These are phyloP conservation scores for Helicocarpus griseus DNA, from an alignment of 2,329 filamentous ascomycete species.

Conservation along the genomic window DNA sequence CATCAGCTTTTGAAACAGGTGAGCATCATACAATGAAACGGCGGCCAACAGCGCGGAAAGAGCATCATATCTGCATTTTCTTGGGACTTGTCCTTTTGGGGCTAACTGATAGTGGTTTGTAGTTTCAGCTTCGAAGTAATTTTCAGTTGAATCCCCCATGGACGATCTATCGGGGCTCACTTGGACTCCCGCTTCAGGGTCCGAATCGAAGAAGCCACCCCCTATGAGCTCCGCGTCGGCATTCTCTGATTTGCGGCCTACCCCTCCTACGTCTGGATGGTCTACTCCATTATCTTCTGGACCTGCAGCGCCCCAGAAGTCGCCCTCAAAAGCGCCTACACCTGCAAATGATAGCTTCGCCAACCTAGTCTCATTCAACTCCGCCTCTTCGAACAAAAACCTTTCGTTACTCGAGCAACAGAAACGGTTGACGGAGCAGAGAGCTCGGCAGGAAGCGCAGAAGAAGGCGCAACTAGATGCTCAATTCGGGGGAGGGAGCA, in stretches of 20 bases:
- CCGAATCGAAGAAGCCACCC: constrained; percentile 26
- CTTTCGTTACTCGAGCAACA: constrained; percentile 58
- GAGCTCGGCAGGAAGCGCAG: constrained; percentile 63
- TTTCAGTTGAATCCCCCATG: constrained; percentile 22
- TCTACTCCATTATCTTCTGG: constrained; percentile 33
- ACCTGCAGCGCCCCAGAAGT: constrained; percentile 21
- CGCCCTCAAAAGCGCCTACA: constrained; percentile 31
- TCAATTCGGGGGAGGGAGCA: constrained; percentile 58
- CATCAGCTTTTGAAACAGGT: background rate
- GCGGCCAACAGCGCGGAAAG: too few relatives aligned
- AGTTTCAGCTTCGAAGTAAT: background rate
- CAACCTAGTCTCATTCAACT: constrained; percentile 53
- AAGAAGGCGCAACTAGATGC: constrained; percentile 60
- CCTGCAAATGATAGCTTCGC: constrained; percentile 47
- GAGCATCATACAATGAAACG: background rate
- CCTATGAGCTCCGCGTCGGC: constrained; percentile 26
- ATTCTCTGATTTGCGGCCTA: constrained; percentile 28
- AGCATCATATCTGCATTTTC: too few relatives aligned
- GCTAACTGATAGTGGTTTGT: background rate
- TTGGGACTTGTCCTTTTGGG: background rate
- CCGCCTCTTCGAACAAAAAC: constrained; percentile 48
- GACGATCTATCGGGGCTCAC: constrained; percentile 39
- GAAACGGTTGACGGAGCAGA: constrained; percentile 65
- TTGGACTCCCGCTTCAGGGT: constrained; percentile 30
- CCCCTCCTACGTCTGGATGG: constrained; percentile 31